phyloP scores from a whole-genome alignment of 2,329 filamentous ascomycete species.

The Sclerotinia nivalis region DNA sequence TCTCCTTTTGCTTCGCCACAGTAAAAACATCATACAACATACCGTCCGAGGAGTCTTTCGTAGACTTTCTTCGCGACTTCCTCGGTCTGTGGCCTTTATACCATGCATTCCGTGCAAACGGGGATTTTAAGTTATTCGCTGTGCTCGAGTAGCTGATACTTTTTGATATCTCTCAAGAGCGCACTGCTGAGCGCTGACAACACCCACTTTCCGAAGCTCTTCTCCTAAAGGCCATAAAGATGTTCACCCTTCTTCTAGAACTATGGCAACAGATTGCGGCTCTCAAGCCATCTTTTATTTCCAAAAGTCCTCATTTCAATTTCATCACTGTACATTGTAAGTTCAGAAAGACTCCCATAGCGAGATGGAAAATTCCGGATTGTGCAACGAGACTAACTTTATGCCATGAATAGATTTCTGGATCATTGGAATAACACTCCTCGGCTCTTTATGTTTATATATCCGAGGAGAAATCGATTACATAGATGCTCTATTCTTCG shows the following conservation, averaged over 20 bases:
- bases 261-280: constrained; percentile 49
- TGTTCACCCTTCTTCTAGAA: constrained; percentile 34
- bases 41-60: constrained; percentile 16
- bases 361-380: background rate
- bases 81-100: constrained; percentile 1
- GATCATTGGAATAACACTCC: constrained; percentile 70
- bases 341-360: constrained; percentile 38
- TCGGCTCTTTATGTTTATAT: constrained; percentile 78
- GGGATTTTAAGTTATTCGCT: constrained; percentile 6
- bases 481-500: constrained; percentile 86
- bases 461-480: constrained; percentile 65
- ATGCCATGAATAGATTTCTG: constrained; percentile 63
- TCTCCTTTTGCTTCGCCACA: constrained; percentile 22
- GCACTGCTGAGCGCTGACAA: background rate
- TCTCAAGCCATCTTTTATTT: constrained; percentile 58
- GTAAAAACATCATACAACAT: constrained; percentile 1
- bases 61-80: constrained; percentile 19
- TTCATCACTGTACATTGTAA: constrained; percentile 80
- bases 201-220: background rate
- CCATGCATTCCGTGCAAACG: constrained; percentile 20
- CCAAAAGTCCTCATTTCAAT: constrained; percentile 69
- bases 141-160: constrained; percentile 1
- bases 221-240: constrained; percentile 23
- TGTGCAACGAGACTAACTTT: constrained; percentile 6
- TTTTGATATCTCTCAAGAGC: background rate